Base-by-base conservation (phyloP, 140 eudicot genomes). In the Bidens hawaiensis region DNA sequence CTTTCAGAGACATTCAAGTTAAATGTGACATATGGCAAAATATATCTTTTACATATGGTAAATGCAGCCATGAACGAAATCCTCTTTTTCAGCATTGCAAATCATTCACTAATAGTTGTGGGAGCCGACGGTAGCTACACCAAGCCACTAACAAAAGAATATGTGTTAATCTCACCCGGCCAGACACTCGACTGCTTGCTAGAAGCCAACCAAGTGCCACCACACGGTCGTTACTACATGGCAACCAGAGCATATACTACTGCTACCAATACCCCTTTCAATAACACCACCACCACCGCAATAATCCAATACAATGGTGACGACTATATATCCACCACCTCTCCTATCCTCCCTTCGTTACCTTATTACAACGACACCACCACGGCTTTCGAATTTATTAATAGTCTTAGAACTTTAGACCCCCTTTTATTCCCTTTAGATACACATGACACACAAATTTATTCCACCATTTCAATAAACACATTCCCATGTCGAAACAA, bases 131-230 rank as follows among this genome's bases (percentile, higher is more conserved):
- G 68, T 7, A 26, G 71, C 65, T 80, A 83, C 73, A 72, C 77
- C 12, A 81, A 80, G 62, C 95, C 83, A n/a, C 9, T 69, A 0
- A 81, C 57, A 1, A 28, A 46, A 2, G 49, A 65, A 13, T 69
- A 72, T 28, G 43, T 86, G 9, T 62, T 69, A n/a, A 72, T 83
- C n/a, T 25, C 88, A 16, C 95, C 95, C 69, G 77, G 95, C 5
- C 88, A 87, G 30, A 78, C 95, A 43, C 59, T 81, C 4, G 95
- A 87, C 50, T 73, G 78, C 82, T 41, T 83, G 45, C 26, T 87
- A 15, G 69, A 70, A 25, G 81, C 88, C 12, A 71, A 87, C 62
- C 88, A 81, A 46, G 55, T 40, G 19, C 15, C 9, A 4, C 78
- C 80, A 0, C 18, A 58, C 1, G 69, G 34, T 4, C 68, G 56